Base-by-base conservation (phyloP, 164 flowering plant genomes). In the Aristolochia fimbriata region DNA sequence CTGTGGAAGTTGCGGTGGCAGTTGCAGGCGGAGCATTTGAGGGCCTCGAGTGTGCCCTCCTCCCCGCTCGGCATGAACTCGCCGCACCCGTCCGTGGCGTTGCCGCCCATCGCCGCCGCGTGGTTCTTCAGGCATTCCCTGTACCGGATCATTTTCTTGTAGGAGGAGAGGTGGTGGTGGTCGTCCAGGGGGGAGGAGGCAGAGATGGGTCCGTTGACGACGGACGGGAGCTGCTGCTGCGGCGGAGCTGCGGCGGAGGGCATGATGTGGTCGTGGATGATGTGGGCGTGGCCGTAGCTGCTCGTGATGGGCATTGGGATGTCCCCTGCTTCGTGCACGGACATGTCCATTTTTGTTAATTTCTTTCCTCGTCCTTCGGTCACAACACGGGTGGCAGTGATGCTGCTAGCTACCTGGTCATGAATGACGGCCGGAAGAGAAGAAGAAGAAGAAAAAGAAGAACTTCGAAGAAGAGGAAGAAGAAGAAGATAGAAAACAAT, bases 1-100 rank as follows among this genome's bases (percentile, higher is more conserved):
- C 91, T 79, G 68, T 91, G 97, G 82, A 91, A 91, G 80, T 91
- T 91, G 56, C 97, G 76, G 67, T 91, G 97, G 70, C 97, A 91
- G 63, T 75, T 76, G 82, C 97, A 87, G 69, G 83, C 97, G 2
- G 89, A 84, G 74, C 97, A 90, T 24, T 62, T 90, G 62, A 90
- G 84, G 27, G 93, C 83, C 66, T 84, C 95, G 16, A 81, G 66
- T 48, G 76, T 77, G 20, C 86, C 95, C 58, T 81, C 94, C 61
- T 77, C 87, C 0, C 87, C 92, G 61, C 79, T 71, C 0, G 95
- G 84, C 95, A 90, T 85, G 85, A 87, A 90, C 73, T 90, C 97
- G 0, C 97, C 93, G 62, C 97, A 90, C 24, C 97, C 97, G 72
- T 90, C 97, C 2, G 79, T 84, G 47, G 93, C 95, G 70, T 77